These are phyloP conservation scores for Zymoseptoria pseudotritici DNA, from an alignment of 2,329 filamentous ascomycete genomes.

Conservation along the genomic window DNA sequence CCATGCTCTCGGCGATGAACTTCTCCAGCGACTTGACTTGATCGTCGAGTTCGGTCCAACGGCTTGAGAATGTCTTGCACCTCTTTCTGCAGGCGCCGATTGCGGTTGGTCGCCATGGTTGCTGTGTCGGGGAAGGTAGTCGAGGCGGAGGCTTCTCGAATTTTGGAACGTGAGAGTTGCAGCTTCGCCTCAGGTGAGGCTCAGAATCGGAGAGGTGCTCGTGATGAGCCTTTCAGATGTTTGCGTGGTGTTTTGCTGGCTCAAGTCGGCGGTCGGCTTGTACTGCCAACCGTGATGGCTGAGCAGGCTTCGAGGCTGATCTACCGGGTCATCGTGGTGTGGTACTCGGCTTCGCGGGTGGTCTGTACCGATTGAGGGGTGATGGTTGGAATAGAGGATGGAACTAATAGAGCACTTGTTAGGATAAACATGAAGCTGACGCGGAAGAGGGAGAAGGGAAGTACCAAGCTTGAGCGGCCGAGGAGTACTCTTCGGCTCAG, in stretches of 20 bases:
- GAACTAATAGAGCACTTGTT: no score
- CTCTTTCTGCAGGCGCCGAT: conserved; percentile 64
- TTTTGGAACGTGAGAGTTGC: neutral
- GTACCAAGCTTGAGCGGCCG: no score
- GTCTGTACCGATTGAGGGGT: no score
- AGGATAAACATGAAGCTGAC: no score
- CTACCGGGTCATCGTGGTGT: no score
- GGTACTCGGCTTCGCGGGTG: no score
- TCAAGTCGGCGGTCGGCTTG: neutral
- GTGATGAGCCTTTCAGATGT: neutral
- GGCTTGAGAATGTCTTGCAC: conserved; percentile 62
- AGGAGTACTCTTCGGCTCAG: no score
- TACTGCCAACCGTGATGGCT: neutral
- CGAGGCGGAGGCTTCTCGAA: neutral
- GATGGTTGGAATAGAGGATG: no score
- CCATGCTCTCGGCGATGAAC: no score
- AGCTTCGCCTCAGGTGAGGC: conserved; percentile 3
- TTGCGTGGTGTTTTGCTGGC: neutral
- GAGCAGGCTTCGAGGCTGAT: neutral
- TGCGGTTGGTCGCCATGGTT: conserved; percentile 48
- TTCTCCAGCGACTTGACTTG: no score
- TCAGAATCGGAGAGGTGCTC: neutral
- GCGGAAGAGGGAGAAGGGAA: no score
- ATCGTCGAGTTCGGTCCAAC: no score
- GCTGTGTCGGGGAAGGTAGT: neutral